Percentiles rank a stretch among this genome's conserved stretches.
phyloP scores from a whole-genome alignment of 176 grass and related monocot species.

The Tillandsia fasciculata region DNA sequence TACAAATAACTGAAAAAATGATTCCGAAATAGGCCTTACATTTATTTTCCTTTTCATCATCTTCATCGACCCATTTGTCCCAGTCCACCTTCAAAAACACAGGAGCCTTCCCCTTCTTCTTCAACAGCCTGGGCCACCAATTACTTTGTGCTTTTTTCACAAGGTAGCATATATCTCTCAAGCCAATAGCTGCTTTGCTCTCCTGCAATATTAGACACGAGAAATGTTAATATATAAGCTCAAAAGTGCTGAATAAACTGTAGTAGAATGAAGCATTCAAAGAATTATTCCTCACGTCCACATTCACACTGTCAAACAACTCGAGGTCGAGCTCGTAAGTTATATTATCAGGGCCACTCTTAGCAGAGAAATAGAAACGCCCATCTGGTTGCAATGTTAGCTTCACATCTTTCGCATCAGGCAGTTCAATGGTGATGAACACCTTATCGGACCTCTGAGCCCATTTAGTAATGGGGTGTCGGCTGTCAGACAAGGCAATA shows the following conservation, averaged over 20 bases:
- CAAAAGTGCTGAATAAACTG: background rate
- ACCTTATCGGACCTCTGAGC: constrained; percentile 64
- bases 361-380: constrained; percentile 59
- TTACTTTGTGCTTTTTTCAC: constrained; percentile 64
- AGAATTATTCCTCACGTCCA: constrained; percentile 41
- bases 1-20: constrained; percentile 3
- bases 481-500: constrained; percentile 29
- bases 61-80: constrained; percentile 98
- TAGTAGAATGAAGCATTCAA: background rate
- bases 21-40: constrained; percentile 25
- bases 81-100: constrained; percentile 88
- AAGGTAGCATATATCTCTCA: constrained; percentile 77
- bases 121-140: constrained; percentile 76
- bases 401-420: constrained; percentile 88
- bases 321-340: constrained; percentile 70
- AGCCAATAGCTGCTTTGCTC: constrained; percentile 56
- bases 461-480: constrained; percentile 89
- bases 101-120: constrained; percentile 54
- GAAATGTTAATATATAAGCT: background rate
- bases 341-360: constrained; percentile 36
- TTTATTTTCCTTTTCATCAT: constrained; percentile 55
- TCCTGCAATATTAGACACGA: constrained; percentile 35
- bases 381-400: constrained; percentile 71
- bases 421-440: constrained; percentile 66
- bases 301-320: constrained; percentile 67